Evolutionary conservation across 2,329 filamentous ascomycete genomes (phyloP), one percentile per base, ranked within the genome.

Genomic region (Pyrenophora graminea): DNA sequence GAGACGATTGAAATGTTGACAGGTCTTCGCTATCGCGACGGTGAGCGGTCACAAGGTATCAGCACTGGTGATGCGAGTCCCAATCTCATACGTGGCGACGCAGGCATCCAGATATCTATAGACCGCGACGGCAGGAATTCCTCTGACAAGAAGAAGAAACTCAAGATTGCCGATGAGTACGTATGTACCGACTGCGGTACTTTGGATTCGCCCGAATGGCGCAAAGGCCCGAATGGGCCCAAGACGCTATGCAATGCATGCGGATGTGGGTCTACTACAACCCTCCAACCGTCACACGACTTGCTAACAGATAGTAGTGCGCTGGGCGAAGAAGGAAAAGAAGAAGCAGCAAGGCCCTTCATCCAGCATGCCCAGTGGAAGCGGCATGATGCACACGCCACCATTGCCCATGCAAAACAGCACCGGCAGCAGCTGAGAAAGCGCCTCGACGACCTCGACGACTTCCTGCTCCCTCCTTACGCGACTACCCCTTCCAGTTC

Each of bases 221-320:
- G 93, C 56, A 97, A 96, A 73, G 93, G 93, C 0, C 93, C 93
- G 0, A 90, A 85, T 56, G 93, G 93, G 2, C 92, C 92, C 1
- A 97, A 97, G 74, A 97, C 93, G 7, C 77, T 97, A 10, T 97
- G 93, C 75, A 97, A 97, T 76, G 93, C 93, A 6, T 97, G 93
- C 70, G 93, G 93, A 85, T 89, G 83, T 83, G 64, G 76, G 80
- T 79, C n/a, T 3, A 1, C 17, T 15, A 15, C 6, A 10, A 25
- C 4, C 7, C 7, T 12, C 32, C 19, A 34, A 2, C n/a, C 10
- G 8, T 2, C 18, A 3, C 19, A 8, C 12, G 7, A 1, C 13
- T n/a, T 56, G 39, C 65, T 69, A 42, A 68, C 37, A 41, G 53
- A 32, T 42, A 41, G 33, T 58, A 82, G 80, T 83, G 62, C 78